Percentiles rank a stretch among this genome's conserved stretches.
phyloP scores from a whole-genome alignment of 1,284 basidiomycete species.

The Naganishia albida region DNA sequence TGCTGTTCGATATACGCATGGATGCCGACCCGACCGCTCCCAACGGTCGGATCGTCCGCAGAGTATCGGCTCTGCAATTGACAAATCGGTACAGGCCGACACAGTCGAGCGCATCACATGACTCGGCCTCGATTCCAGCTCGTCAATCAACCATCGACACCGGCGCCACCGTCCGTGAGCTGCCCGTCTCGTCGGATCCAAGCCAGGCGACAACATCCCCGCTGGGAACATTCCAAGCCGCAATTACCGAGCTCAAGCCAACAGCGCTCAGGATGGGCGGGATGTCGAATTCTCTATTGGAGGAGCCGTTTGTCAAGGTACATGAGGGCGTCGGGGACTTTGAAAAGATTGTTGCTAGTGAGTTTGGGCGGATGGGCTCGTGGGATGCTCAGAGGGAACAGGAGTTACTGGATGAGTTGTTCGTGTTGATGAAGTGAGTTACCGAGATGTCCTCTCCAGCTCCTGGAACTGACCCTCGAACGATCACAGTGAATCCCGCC shows the following conservation, averaged over 20 bases:
- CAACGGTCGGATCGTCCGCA: neutral
- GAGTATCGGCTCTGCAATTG: constrained; percentile 7
- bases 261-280: constrained; percentile 34
- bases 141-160: neutral
- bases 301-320: constrained; percentile 50
- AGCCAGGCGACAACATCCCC: neutral
- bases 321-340: constrained; percentile 38
- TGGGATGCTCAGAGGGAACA: constrained; percentile 30
- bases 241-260: constrained; percentile 21
- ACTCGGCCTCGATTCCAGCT: constrained; percentile 4
- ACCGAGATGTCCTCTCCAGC: neutral
- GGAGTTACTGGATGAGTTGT: constrained; percentile 42
- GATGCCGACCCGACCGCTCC: neutral
- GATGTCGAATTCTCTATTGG: constrained; percentile 46
- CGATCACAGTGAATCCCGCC: constrained; percentile 34
- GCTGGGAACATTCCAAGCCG: constrained; percentile 13
- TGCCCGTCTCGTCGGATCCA: neutral
- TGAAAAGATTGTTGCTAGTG: constrained; percentile 19
- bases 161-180: neutral
- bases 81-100: constrained; percentile 16
- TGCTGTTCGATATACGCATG: constrained; percentile 42
- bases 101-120: neutral
- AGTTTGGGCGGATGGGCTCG: neutral
- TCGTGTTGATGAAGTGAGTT: constrained; percentile 46
- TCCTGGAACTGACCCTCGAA: constrained; percentile 20